A percentile compares a stretch with the other conserved stretches of the same genome.
Conservation (phyloP, 306 rosid genomes). For the Abrus pulchellus region DNA sequence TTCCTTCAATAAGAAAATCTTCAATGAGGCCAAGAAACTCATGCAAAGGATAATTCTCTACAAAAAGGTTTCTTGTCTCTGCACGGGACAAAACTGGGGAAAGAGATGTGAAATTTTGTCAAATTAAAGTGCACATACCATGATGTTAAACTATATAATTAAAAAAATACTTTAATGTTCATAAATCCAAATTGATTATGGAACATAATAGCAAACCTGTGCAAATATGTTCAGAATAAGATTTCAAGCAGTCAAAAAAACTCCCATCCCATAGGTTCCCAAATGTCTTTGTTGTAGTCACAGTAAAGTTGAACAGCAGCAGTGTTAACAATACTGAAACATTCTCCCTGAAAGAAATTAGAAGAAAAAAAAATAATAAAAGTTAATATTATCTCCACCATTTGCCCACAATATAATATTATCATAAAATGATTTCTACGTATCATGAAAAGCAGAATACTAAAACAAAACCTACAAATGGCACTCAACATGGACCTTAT, state of each 20-base stretch:
- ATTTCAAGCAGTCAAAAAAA: conserved; percentile 60
- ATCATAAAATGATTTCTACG: conserved; percentile 7
- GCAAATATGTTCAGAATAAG: conserved; percentile 61
- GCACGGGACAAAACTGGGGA: conserved; percentile 68
- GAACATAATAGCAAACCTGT: conserved; percentile 61
- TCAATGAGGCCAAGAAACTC: conserved; percentile 71
- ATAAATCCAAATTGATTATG: neutral
- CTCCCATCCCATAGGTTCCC: conserved; percentile 60
- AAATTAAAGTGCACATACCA: conserved; percentile 31
- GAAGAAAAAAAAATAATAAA: conserved; percentile 26
- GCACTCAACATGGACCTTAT: neutral
- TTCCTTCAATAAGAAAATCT: conserved; percentile 71
- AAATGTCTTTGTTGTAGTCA: conserved; percentile 54
- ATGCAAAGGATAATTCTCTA: conserved; percentile 60
- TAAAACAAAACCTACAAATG: conserved; percentile 9
- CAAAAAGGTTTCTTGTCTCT: conserved; percentile 59
- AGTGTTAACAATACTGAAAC: conserved; percentile 68
- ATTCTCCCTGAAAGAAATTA: conserved; percentile 73
- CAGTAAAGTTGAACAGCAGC: conserved; percentile 70
- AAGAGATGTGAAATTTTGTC: conserved; percentile 3
- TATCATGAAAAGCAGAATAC: conserved; percentile 1
- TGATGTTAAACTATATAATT: conserved; percentile 13
- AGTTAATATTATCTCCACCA: conserved; percentile 22
- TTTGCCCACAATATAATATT: conserved; percentile 5
- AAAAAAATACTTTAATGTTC: neutral